phyloP scores from a whole-genome alignment of 164 flowering plant genomes.

The Aristolochia contorta region DNA sequence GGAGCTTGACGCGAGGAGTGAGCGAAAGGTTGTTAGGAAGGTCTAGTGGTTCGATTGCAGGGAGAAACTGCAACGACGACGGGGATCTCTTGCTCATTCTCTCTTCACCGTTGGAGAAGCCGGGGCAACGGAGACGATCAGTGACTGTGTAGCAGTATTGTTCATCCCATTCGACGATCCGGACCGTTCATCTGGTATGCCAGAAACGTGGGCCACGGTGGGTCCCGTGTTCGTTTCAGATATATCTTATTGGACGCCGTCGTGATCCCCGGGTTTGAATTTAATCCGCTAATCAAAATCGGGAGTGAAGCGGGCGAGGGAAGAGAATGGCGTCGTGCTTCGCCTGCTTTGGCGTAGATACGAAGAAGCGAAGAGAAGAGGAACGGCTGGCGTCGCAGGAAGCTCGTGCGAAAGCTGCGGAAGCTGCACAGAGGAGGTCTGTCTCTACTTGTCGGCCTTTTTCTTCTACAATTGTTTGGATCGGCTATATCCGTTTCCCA shows the following conservation, averaged over 20 bases:
- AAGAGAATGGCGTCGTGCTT: constrained; percentile 39
- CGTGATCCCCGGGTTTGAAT: no score
- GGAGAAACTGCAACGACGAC: constrained; percentile 19
- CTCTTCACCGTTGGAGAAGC: no score
- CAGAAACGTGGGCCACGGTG: no score
- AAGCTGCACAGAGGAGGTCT: constrained; percentile 78
- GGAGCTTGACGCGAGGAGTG: constrained; percentile 57
- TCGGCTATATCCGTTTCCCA: not conserved
- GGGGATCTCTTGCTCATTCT: not conserved
- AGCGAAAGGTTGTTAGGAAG: constrained; percentile 56
- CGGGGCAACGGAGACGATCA: no score
- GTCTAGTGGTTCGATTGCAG: constrained; percentile 57
- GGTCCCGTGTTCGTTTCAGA: no score
- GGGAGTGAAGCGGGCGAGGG: not conserved
- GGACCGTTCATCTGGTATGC: no score
- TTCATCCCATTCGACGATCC: no score
- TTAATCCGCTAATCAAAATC: no score
- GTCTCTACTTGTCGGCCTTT: no score
- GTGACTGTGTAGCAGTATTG: no score
- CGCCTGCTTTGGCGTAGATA: constrained; percentile 48
- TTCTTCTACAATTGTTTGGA: no score
- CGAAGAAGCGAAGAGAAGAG: constrained; percentile 41
- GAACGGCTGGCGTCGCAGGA: constrained; percentile 62
- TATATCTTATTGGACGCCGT: no score
- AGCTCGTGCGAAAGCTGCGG: constrained; percentile 78